Evolutionary conservation across 108 stramenopile genomes (phyloP).

Genomic region (Cyclostephanos tholiformis): DNA sequence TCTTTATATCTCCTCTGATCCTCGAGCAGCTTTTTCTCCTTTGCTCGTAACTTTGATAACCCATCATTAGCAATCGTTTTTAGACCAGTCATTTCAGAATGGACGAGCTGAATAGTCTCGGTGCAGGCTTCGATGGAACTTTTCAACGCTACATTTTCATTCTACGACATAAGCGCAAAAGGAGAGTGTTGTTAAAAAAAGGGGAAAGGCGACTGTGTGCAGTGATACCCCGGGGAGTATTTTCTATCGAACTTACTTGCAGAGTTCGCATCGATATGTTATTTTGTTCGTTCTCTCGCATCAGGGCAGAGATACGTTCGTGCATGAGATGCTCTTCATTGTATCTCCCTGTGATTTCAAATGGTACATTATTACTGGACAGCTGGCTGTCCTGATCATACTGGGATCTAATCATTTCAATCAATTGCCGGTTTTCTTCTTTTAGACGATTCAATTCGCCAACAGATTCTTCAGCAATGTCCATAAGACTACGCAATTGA

Average conservation of each 20-base stretch:
- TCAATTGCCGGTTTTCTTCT: conserved; percentile 39
- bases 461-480: conserved; percentile 45
- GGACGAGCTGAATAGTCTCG: conserved; percentile 30
- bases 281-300: conserved; percentile 48
- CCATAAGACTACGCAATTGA: conserved; percentile 45
- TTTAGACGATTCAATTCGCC: conserved; percentile 40
- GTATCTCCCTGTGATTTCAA: conserved; percentile 33
- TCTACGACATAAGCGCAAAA: conserved; percentile 2
- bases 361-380: conserved; percentile 24
- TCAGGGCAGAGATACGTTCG: conserved; percentile 40
- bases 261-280: conserved; percentile 51
- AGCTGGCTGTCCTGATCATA: conserved; percentile 16
- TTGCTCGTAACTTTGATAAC: conserved; percentile 21
- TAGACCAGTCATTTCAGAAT: conserved; percentile 41
- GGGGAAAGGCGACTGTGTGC: neutral
- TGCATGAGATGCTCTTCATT: conserved; percentile 39
- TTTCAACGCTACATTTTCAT: conserved; percentile 45
- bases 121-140: conserved; percentile 39
- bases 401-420: conserved; percentile 21
- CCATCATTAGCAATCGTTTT: conserved; percentile 32
- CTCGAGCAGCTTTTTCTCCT: neutral
- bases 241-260: conserved; percentile 15
- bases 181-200: neutral
- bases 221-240: neutral
- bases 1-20: conserved; percentile 9